Base-by-base conservation (phyloP, 2,329 filamentous ascomycete genomes). In the Paraphoma chrysanthemicola region DNA sequence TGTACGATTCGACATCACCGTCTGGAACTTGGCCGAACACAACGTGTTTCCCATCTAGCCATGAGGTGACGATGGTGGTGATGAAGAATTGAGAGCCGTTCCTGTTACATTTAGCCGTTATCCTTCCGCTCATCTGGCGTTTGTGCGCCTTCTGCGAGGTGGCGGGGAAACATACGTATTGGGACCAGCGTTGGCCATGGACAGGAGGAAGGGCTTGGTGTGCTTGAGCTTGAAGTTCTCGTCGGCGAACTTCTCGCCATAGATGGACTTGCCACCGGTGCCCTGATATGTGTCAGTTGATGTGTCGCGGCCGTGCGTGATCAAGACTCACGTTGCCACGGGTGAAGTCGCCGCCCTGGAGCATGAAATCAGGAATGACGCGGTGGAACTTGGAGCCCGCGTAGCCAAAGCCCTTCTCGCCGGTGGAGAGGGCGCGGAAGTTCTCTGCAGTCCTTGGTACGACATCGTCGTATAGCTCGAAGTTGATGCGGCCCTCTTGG, bases 291-390 rank as follows among this genome's bases (percentile, higher is more conserved):
- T 48, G 66, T 74, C 49, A 73, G 65, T 57, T 23, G 23, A 52
- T 31, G 39, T 57, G 59, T 45, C 47, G 30, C 44, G 14, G 12
- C 48, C 28, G 14, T 46, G 5, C n/a, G n/a, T 5, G 23, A 16
- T 6, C 6, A 16, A 17, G 44, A 82, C 91, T 79, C 85, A 96
- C 93, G 81, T 96, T 95, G 77, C 88, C 88, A 77, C 90, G 90
- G 81, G 92, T 96, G 85, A 96, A 96, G 86, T 96, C 92, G 86
- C 92, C 92, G 79, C 92, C 93, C 86, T 96, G 93, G 72, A 96
- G 89, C 93, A 96, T 96, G 86, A 96, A 96, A 56, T 92, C 80
- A 70, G 90, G 90, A 81, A 96, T 96, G 81, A 97, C 89, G 72
- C 93, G 92, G 87, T 97, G 92, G 89, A 96, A 96, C 68, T 86